Evolutionary conservation across 2,329 filamentous ascomycete species (phyloP), one percentile per base, ranked within the genome.

Genomic region (Didymella glomerata): DNA sequence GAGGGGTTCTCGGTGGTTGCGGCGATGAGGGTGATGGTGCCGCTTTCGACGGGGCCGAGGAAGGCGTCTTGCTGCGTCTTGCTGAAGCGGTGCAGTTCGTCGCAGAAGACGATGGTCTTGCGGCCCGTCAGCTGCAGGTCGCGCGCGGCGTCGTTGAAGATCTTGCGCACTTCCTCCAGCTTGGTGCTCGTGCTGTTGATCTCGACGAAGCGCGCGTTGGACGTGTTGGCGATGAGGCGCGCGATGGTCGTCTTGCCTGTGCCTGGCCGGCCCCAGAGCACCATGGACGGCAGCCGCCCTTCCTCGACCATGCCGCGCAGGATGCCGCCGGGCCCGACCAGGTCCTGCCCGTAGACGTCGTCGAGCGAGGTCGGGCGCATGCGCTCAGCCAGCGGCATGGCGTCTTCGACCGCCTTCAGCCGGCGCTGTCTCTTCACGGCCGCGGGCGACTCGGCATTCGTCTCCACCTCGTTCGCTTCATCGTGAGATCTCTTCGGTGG

Each of bases 1-100:
- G 90, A 94, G 0, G 95, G 95, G 67, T 99, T 99, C 77, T 99
- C 95, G 0, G 95, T 99, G 3, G 95, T 99, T 7, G 95, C 95
- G 11, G 93, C 95, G 61, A 98, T 95, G 28, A 99, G 82, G 0
- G 92, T 97, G 65, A 99, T 89, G 27, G 91, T 90, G 6, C 95
- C 95, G 1, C 88, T 88, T 78, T 99, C 95, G 22, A 98, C 94
- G 0, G 94, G 94, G 16, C 90, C 92, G 1, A 99, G 82, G 68
- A 98, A 98, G 1, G 97, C 90, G 77, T 98, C 95, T 74, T 99
- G 95, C 76, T 98, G 95, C 0, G 88, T 85, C 78, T 97, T 97
- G 67, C 86, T 90, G 81, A 97, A 97, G 27, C 94, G 82, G 77
- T 97, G 93, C 47, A 97, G 95, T 81, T 98, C 95, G 79, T 99